phyloP scores from a whole-genome alignment of 1,139 yeast genomes.

The Geotrichum klebahnii region DNA sequence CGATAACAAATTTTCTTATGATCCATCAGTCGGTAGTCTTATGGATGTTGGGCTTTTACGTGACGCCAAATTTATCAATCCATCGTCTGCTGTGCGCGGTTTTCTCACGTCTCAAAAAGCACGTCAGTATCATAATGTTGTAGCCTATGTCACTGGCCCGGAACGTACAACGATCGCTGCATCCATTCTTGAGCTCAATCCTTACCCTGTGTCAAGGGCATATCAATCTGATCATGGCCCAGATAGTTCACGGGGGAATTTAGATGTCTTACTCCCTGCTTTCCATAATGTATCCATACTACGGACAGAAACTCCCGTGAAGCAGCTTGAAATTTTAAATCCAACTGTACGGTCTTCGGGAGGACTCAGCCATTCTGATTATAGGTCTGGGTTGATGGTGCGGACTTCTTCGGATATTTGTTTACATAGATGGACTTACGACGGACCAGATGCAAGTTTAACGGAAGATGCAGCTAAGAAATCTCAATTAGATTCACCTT shows the following conservation, averaged over 20 bases:
- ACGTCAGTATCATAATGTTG: constrained; percentile 8
- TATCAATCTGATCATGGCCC: not conserved
- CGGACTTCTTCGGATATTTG: constrained; percentile 15
- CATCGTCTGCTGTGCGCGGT: not conserved
- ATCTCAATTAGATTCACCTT: not conserved
- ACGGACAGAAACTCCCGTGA: constrained; percentile 17
- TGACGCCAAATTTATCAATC: not conserved
- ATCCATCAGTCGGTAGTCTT: constrained; percentile 12
- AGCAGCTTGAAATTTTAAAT: constrained; percentile 12
- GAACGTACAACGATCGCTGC: constrained; percentile 19
- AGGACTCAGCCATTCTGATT: too few relatives aligned
- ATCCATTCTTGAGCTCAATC: not conserved
- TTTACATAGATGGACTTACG: constrained; percentile 15
- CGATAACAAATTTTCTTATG: constrained; percentile 7
- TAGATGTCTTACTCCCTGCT: constrained; percentile 7
- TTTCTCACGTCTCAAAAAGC: too few relatives aligned
- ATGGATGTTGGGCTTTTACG: constrained; percentile 18
- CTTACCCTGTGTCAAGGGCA: constrained; percentile 1
- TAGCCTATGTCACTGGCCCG: constrained; percentile 18
- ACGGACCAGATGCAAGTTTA: not conserved
- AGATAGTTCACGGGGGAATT: not conserved
- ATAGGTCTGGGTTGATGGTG: constrained; percentile 13
- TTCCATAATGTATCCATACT: constrained; percentile 11
- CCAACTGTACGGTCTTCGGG: too few relatives aligned
- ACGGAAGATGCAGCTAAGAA: not conserved